phyloP scores from a whole-genome alignment of 176 grass and related monocot species.

The Raddia guianensis region DNA sequence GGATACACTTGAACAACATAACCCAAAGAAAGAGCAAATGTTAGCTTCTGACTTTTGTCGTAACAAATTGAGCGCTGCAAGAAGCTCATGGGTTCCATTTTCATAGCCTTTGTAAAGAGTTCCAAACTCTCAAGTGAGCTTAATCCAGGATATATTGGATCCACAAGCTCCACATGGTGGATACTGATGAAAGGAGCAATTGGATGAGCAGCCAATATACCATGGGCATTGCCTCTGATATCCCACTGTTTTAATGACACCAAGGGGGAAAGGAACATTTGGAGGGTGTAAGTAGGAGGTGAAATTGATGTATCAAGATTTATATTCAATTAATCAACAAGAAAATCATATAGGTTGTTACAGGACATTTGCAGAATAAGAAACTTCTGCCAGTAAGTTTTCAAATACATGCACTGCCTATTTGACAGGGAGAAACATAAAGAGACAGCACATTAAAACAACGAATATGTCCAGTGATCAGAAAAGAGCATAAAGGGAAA shows the following conservation, averaged over 20 bases:
- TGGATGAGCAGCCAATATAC: conserved; percentile 91
- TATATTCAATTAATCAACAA: not conserved
- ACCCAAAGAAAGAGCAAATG: conserved; percentile 77
- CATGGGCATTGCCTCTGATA: conserved; percentile 84
- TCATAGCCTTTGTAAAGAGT: conserved; percentile 93
- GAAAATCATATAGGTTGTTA: conserved; percentile 4
- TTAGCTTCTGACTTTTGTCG: conserved; percentile 59
- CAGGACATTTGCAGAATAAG: conserved; percentile 11
- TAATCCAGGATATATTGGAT: conserved; percentile 82
- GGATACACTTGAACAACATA: conserved; percentile 97
- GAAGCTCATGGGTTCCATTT: conserved; percentile 77
- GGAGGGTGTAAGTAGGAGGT: not conserved
- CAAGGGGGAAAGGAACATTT: conserved; percentile 24
- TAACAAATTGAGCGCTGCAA: conserved; percentile 91
- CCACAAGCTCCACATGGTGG: conserved; percentile 86
- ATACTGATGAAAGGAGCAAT: conserved; percentile 89
- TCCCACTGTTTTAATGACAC: conserved; percentile 77
- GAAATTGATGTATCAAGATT: conserved; percentile 20
- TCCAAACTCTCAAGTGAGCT: conserved; percentile 82
- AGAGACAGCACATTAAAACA: conserved; percentile 39
- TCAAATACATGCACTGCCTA: conserved; percentile 1
- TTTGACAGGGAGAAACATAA: not conserved
- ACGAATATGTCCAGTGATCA: conserved; percentile 4
- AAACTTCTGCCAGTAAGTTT: conserved; percentile 20
- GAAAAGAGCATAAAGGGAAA: conserved; percentile 37